Percentiles rank a stretch among this genome's conserved stretches.
These are phyloP conservation scores for Pterocarpus santalinus DNA, from an alignment of 306 rosid species.

Conservation along the genomic window DNA sequence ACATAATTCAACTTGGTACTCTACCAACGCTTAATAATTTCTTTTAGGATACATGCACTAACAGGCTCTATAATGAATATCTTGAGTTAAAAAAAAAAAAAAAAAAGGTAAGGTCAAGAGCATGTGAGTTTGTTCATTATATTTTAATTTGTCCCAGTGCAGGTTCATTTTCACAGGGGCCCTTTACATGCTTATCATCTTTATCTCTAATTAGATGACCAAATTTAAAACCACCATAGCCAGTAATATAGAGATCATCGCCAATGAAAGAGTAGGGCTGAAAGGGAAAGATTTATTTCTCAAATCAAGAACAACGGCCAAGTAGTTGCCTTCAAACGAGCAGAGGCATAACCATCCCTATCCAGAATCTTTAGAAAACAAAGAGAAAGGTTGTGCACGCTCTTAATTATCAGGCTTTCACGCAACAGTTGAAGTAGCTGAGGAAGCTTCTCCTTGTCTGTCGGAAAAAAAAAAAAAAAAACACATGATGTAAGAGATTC, in stretches of 20 bases:
- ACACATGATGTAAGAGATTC: slow-evolving; percentile 27
- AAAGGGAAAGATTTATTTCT: slow-evolving; percentile 13
- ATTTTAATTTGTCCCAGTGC: background rate
- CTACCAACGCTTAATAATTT: no score
- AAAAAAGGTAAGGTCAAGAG: background rate
- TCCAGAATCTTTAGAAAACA: slow-evolving; percentile 41
- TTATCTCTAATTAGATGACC: slow-evolving; percentile 15
- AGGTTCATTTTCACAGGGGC: background rate
- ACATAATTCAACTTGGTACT: no score
- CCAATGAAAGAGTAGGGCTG: background rate
- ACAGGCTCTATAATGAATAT: background rate
- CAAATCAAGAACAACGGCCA: slow-evolving; percentile 4
- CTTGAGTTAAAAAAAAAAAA: background rate
- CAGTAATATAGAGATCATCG: background rate
- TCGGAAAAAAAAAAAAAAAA: background rate
- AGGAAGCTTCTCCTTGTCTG: slow-evolving; percentile 82
- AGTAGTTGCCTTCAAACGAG: slow-evolving; percentile 22
- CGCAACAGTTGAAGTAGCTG: slow-evolving; percentile 94
- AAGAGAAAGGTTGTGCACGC: slow-evolving; percentile 3
- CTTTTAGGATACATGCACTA: no score
- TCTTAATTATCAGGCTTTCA: slow-evolving; percentile 58
- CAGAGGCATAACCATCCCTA: slow-evolving; percentile 36
- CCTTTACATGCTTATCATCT: slow-evolving; percentile 29
- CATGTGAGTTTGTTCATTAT: background rate
- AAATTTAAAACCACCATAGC: slow-evolving; percentile 6